Evolutionary conservation across 768 basidiomycete genomes (phyloP), one percentile per base, ranked within the genome.

Genomic region (Rhodocollybia butyracea): DNA sequence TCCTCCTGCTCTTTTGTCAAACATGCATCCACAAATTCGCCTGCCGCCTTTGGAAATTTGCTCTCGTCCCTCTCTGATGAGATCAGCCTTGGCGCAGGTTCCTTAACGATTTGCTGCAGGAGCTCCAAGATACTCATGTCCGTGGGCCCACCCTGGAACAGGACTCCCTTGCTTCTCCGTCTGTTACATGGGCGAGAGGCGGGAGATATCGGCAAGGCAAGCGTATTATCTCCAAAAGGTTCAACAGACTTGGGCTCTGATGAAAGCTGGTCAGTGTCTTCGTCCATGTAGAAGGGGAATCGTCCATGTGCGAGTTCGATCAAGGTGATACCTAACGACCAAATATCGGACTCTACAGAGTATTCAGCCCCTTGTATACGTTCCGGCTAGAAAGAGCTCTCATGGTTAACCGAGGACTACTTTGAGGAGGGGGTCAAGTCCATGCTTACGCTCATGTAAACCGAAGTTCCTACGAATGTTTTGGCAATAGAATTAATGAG

Each of bases 281-380:
- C 24, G 1, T 43, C 41, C 22, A 43, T 2, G 15, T 43, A 86
- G 75, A 98, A 99, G 19, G 97, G 97, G 80, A 99, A 99, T 36
- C 94, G 89, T 15, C 96, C 97, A 31, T 96, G 83, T 0, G 94
- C 97, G 41, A 99, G 85, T 73, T 99, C 97, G 68, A 98, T 94
- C 46, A 99, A 79, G 7, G 94, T 91, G 65, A 99, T 94, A 30
- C 97, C 97, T 42, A 98, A 82, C 0, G 96, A 98, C 97, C 97
- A 99, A 3, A 98, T 95, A 64, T 99, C 97, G 5, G 94, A 98
- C 72, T 98, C 98, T 70, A 99, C 96, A 30, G 94, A 94, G 70
- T 99, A 98, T 65, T 91, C 91, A 1, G 94, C 94, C 48, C 97
- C 97, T 73, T 98, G 95, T 75, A 99, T 98, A 57, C 97, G 94